Evolutionary conservation across 2,329 filamentous ascomycete species (phyloP).

Genomic region (Furcasterigmium sp.): DNA sequence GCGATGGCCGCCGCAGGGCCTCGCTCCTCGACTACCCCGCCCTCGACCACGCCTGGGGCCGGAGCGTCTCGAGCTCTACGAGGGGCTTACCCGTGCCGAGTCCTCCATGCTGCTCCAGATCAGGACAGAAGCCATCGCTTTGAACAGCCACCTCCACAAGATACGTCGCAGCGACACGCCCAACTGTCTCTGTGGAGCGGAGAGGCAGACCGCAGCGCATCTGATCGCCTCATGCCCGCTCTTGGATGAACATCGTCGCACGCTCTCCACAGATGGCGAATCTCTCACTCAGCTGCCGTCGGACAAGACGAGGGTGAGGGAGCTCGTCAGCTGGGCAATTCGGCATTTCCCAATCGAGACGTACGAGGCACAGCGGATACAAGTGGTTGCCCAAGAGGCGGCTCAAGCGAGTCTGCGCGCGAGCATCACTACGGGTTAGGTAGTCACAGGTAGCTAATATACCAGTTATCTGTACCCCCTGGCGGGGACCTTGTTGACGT

Average conservation of each 20-base stretch:
- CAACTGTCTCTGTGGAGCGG: not conserved
- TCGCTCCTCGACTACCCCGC: too few species aligned
- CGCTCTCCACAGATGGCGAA: not conserved
- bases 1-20: too few species aligned
- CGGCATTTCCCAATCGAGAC: not conserved
- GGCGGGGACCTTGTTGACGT: too few species aligned
- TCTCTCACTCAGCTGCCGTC: not conserved
- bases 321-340: not conserved
- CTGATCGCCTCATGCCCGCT: not conserved
- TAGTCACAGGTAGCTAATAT: too few species aligned
- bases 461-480: too few species aligned
- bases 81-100: not conserved
- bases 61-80: too few species aligned
- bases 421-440: too few species aligned
- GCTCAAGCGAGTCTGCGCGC: too few species aligned
- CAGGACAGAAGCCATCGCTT: not conserved
- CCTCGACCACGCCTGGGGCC: too few species aligned
- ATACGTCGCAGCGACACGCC: not conserved
- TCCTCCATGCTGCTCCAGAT: conserved; percentile 1
- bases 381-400: too few species aligned
- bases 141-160: not conserved
- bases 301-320: not conserved
- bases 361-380: too few species aligned
- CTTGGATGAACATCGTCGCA: not conserved
- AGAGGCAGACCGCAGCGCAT: not conserved